Base-by-base conservation (phyloP, 169 alveolate genomes). In the Nephromyces sp. region DNA sequence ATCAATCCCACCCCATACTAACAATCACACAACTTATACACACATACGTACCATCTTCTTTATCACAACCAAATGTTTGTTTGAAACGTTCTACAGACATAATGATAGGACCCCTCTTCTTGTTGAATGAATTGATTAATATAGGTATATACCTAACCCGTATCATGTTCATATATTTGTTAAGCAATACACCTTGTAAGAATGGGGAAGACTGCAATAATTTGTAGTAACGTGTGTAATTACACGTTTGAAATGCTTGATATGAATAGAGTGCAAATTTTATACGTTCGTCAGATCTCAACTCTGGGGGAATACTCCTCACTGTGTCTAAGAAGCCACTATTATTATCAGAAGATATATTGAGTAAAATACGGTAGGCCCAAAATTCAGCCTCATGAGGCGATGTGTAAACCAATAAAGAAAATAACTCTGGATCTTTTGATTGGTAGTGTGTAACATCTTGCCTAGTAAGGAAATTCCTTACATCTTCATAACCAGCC, bases 311-410 rank as follows among this genome's bases (percentile, higher is more conserved):
- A 32, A 73, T 62, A 3, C 74, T 53, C 66, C 53, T 61, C 74
- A 73, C 61, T 32, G 64, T 32, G n/a, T 62, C 74, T 21, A 65
- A 52, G 43, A 66, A 27, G 34, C 70, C 81, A 4, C 63, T 33
- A 27, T 68, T 73, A 28, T 73, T 75, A 2, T 57, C 75, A 8
- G 65, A 34, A 28, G 25, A 28, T 0, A 61, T n/a, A 52, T 64
- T n/a, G 35, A 88, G 68, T 70, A 88, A 73, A 8, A 88, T 68
- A 5, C 93, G 76, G 67, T 87, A 88, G 8, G 84, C 83, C 93
- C 93, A 88, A 68, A 88, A 88, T 67, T 88, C 93, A n/a, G 89
- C 89, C 72, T 88, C 90, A 62, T 80, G 83, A 31, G 89, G 90
- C 22, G 91, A 84, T 25, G 52, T 32, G 68, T 85, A 88, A n/a